Conservation (phyloP, 345 rosid genomes). For the Syzygium grande region DNA sequence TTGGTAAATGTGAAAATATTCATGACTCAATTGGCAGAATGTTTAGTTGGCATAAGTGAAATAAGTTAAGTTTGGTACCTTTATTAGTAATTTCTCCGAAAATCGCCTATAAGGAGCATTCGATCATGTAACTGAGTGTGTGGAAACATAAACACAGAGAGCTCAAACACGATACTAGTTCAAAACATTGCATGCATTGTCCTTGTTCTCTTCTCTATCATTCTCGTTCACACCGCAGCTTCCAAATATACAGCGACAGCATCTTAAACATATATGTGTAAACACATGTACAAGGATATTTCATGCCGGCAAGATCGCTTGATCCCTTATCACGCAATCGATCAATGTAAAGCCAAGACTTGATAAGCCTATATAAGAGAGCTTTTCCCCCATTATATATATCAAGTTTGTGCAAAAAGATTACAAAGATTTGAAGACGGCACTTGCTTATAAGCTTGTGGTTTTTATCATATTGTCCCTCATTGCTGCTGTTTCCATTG, state of each 20-base stretch:
- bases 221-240: not conserved
- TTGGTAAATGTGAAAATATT: rapidly evolving
- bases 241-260: not conserved
- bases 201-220: not conserved
- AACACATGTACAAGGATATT: no score
- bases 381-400: not conserved
- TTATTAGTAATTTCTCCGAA: not conserved
- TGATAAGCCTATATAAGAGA: not conserved
- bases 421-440: not conserved
- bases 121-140: not conserved
- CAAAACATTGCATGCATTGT: not conserved
- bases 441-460: not conserved
- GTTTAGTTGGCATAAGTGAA: no score
- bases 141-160: not conserved
- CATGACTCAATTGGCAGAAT: rapidly evolving
- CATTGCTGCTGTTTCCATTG: rapidly evolving
- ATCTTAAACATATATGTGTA: not conserved
- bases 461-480: not conserved
- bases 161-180: not conserved
- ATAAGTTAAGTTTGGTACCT: no score
- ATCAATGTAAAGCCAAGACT: not conserved
- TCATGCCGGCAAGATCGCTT: not conserved
- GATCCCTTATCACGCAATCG: no score
- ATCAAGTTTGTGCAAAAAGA: not conserved
- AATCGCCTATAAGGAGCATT: not conserved